Conservation (phyloP, 2,329 filamentous ascomycete genomes). For the Kalaharituber pfeilii region DNA sequence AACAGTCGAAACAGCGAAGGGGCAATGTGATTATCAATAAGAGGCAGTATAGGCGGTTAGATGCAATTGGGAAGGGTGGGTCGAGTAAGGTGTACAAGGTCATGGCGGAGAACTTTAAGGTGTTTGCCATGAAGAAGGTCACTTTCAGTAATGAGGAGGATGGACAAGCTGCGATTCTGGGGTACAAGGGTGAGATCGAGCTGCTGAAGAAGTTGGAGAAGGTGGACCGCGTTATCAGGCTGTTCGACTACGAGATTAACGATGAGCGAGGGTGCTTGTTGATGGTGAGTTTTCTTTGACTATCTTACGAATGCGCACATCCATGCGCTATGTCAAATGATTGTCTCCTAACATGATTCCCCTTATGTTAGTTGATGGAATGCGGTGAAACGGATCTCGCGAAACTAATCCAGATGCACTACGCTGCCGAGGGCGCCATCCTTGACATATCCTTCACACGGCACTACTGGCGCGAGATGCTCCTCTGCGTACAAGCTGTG, state of each 20-base stretch:
- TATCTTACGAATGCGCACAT: background rate
- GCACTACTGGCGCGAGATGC: slow-evolving; percentile 99
- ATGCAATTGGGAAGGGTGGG: slow-evolving; percentile 79
- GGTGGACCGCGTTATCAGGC: slow-evolving; percentile 74
- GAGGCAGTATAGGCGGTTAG: slow-evolving; percentile 74
- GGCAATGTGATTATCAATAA: slow-evolving; percentile 80
- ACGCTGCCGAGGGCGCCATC: slow-evolving; percentile 52
- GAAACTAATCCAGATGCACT: slow-evolving; percentile 56
- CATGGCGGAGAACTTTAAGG: slow-evolving; percentile 90
- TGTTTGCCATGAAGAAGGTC: slow-evolving; percentile 85
- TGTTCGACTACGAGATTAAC: slow-evolving; percentile 89
- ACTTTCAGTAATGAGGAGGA: slow-evolving; percentile 70
- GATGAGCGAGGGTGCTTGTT: slow-evolving; percentile 76
- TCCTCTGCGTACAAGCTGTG: slow-evolving; percentile 80
- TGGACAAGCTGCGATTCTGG: slow-evolving; percentile 53
- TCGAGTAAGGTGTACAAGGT: slow-evolving; percentile 92
- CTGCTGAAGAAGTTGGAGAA: slow-evolving; percentile 63
- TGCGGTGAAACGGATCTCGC: slow-evolving; percentile 89
- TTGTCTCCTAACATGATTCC: slow-evolving; percentile 3
- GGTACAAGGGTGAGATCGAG: slow-evolving; percentile 92
- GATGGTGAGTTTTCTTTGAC: slow-evolving; percentile 42
- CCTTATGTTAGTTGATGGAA: slow-evolving; percentile 60
- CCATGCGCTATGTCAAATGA: background rate
- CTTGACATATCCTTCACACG: slow-evolving; percentile 83
- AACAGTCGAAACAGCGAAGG: slow-evolving; percentile 36